Evolutionary conservation across 192 early-diverging fungal species (phyloP), one percentile per base, ranked within the genome.

Genomic region (Pilaira anomala): DNA sequence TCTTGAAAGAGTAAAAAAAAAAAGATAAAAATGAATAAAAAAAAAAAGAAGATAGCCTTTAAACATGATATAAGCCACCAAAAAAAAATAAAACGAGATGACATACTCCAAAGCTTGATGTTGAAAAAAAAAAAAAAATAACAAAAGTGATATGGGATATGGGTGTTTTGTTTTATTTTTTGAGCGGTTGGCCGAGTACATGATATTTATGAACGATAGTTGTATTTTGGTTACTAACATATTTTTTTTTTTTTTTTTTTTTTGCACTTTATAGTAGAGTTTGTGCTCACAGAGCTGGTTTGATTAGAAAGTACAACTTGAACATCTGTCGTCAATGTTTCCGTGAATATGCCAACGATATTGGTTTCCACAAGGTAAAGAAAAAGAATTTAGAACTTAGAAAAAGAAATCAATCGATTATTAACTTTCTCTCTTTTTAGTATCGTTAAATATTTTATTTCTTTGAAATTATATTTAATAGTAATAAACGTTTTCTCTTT

Each of bases 301-400:
- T 99, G 77, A 97, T 99, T 82, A 94, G 97, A 88, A 99, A 99
- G 89, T 99, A 99, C 85, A 86, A 87, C 63, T 85, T 99, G 60
- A 90, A 97, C 88, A 83, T 99, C 72, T 99, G 97, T 89, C 92
- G 97, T 88, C 97, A 98, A 82, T 97, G 95, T 89, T 99, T 99
- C 93, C 94, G 97, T 83, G 94, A 99, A 81, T 90, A 99, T 80
- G 80, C 93, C 78, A 86, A 82, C 66, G 95, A 94, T 77, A 99
- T 99, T 82, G 97, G 97, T 68, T 99, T 99, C 88, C 80, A 87
- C 79, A 99, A 99, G 93, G 91, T 97, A 85, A 45, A 24, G 18
- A 55, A 0, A 3, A 2, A 29, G 6, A 51, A 29, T n/a, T n/a
- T n/a, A n/a, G 7, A 4, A 14, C 13, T 22, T 19, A 16, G 51